Percentiles rank a stretch among this genome's conserved stretches.
Evolutionary conservation across 2,329 filamentous ascomycete species (phyloP).

Genomic region (Diaporthe caulivora): DNA sequence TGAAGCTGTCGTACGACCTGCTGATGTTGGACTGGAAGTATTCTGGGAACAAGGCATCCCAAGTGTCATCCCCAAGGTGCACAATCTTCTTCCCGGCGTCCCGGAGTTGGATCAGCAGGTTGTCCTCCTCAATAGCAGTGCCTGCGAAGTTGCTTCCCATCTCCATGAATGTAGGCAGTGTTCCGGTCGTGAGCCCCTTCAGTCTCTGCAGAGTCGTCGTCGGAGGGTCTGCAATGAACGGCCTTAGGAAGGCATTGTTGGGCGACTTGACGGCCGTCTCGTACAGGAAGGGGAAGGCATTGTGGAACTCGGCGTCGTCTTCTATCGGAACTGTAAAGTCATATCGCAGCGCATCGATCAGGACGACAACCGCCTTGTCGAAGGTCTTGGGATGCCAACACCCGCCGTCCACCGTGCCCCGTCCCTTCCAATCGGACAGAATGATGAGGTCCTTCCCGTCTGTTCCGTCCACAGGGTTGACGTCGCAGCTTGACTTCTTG

Average conservation of each 20-base stretch:
- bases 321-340: slow-evolving; percentile 91
- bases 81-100: slow-evolving; percentile 80
- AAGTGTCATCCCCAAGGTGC: slow-evolving; percentile 98
- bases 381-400: slow-evolving; percentile 98
- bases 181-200: slow-evolving; percentile 95
- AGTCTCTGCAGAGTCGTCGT: slow-evolving; percentile 92
- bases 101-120: slow-evolving; percentile 76
- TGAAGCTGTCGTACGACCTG: slow-evolving; percentile 93
- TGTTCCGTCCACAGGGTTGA: slow-evolving; percentile 60
- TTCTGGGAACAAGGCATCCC: slow-evolving; percentile 92
- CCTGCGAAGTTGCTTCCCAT: slow-evolving; percentile 95
- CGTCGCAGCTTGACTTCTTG: slow-evolving; percentile 77
- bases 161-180: slow-evolving; percentile 93
- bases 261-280: slow-evolving; percentile 82
- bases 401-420: slow-evolving; percentile 68
- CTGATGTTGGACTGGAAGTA: slow-evolving; percentile 92
- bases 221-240: slow-evolving; percentile 97
- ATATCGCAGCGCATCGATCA: slow-evolving; percentile 95
- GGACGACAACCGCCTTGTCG: slow-evolving; percentile 87
- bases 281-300: slow-evolving; percentile 88
- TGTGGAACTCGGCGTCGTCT: slow-evolving; percentile 76
- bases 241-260: slow-evolving; percentile 86
- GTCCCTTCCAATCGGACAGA: slow-evolving; percentile 56
- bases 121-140: slow-evolving; percentile 93
- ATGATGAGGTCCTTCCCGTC: slow-evolving; percentile 57